Percentiles rank a stretch among this genome's conserved stretches.
phyloP scores from a whole-genome alignment of 305 asterid genomes.

The Fraxinus velutina region DNA sequence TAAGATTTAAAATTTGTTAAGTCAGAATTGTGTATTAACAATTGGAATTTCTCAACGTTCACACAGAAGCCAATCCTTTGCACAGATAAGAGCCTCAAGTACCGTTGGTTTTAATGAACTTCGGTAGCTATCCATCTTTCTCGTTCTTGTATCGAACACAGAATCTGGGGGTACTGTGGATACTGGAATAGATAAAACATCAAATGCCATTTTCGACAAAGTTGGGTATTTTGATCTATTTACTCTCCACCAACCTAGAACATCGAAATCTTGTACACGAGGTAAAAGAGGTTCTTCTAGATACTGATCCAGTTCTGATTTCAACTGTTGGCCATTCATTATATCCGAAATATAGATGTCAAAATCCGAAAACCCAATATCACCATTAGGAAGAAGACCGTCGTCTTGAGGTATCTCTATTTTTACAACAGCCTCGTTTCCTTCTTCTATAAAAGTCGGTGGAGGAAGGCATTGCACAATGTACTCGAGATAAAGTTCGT shows the following conservation, averaged over 20 bases:
- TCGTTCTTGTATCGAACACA: constrained; percentile 49
- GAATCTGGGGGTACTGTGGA: constrained; percentile 49
- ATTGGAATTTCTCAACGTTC: constrained; percentile 24
- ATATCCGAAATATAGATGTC: constrained; percentile 53
- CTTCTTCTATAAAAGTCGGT: constrained; percentile 43
- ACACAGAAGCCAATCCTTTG: constrained; percentile 72
- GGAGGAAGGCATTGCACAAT: constrained; percentile 44
- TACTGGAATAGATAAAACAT: constrained; percentile 66
- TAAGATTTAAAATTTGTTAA: constrained; percentile 1
- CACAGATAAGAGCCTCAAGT: constrained; percentile 62
- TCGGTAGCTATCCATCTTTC: constrained; percentile 41
- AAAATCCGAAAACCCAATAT: constrained; percentile 40
- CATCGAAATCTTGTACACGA: constrained; percentile 69
- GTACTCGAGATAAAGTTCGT: constrained; percentile 54
- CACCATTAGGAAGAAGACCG: constrained; percentile 38
- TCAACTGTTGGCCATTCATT: constrained; percentile 34
- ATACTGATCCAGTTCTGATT: constrained; percentile 63
- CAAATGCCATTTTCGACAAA: constrained; percentile 66
- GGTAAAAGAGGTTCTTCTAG: constrained; percentile 59
- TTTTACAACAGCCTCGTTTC: constrained; percentile 34
- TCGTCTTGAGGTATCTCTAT: constrained; percentile 45
- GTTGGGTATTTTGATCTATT: constrained; percentile 54
- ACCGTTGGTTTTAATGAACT: constrained; percentile 47
- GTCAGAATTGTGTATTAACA: constrained; percentile 35
- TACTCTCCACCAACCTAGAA: constrained; percentile 75